Base-by-base conservation (phyloP, 2,329 filamentous ascomycete species). In the Arachnopeziza araneosa region DNA sequence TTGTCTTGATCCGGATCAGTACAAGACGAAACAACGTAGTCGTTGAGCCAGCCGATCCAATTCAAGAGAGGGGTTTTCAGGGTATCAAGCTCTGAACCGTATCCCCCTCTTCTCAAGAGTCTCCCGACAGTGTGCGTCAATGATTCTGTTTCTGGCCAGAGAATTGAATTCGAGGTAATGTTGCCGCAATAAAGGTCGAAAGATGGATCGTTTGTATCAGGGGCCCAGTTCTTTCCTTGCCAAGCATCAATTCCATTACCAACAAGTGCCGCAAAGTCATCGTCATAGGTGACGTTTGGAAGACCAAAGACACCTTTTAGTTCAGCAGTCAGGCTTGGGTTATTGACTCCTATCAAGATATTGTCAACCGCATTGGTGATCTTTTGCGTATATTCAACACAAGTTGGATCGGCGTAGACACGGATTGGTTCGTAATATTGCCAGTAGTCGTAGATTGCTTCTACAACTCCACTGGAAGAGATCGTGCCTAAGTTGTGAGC, bases 381-480 rank as follows among this genome's bases (percentile, higher is more conserved):
- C 32, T 83, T 85, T 69, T 89, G 85, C 0, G 85, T 87, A 1
- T 80, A 80, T 1, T 77, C 74, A 44, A 92, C 80, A 69, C 91
- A 95, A 32, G 83, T 80, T 0, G 79, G 75, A 12, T 84, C 83
- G 1, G 75, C 84, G 60, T 80, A 82, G 21, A 80, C 70, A 14
- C 82, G 77, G 58, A 85, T 78, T 0, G 84, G 80, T 68, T 84
- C 82, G 67, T 78, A 86, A 68, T 86, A 87, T 64, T 81, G 74
- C 67, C 89, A 93, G 74, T 87, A 93, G 67, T 95, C 89, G 65
- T 84, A 85, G 58, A 95, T 88, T 2, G 90, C 90, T 61, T 84
- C 83, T 0, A 89, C 90, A 0, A 95, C 90, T 0, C 89, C 91
- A 0, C 89, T 93, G 0, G 89, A 92, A 0, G 89, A 87, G 55